Base-by-base conservation (phyloP, 2,329 filamentous ascomycete genomes). In the Fusarium chuoi region DNA sequence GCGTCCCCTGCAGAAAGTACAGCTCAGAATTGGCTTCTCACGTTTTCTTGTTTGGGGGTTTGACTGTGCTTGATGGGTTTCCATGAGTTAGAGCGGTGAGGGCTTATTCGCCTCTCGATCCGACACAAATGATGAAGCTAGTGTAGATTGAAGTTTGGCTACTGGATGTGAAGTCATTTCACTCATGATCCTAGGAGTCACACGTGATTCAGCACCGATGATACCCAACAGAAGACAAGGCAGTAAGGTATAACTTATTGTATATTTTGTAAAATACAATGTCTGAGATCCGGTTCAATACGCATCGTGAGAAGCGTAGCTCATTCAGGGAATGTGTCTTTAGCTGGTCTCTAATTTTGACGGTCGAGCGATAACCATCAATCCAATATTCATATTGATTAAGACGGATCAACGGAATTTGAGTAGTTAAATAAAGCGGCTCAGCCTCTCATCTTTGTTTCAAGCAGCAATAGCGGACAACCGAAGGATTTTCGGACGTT, bases 11-110 rank as follows among this genome's bases (percentile, higher is more conserved):
- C 49, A 65, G 24, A 66, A 66, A 35, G 30, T 38, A 13, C 63
- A 66, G 22, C 60, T 66, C 24, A 66, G 48, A 7, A 65, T 49
- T 35, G 63, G 48, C 20, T 66, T 66, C 13, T 57, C 48, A 6
- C 63, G 63, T 38, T 35, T 48, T 38, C 44, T 64, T 13, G 36
- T 28, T 24, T 33, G 49, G 24, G 35, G 14, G n/a, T 7, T 36
- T 13, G 60, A 14, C 12, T 28, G 63, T 22, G 28, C 17, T 30
- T 28, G 60, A 9, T 42, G 41, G 15, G n/a, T 18, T 17, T 65
- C 49, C 60, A 66, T 65, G 30, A n/a, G 8, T 48, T 36, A n/a
- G 13, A 26, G 46, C n/a, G 46, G 39, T 7, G 26, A 46, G n/a
- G 24, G n/a, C 26, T 46, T 12, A 59, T 28, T 63, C 20, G 48